phyloP scores from a whole-genome alignment of 164 flowering plant species.

The Warburgia ugandensis region DNA sequence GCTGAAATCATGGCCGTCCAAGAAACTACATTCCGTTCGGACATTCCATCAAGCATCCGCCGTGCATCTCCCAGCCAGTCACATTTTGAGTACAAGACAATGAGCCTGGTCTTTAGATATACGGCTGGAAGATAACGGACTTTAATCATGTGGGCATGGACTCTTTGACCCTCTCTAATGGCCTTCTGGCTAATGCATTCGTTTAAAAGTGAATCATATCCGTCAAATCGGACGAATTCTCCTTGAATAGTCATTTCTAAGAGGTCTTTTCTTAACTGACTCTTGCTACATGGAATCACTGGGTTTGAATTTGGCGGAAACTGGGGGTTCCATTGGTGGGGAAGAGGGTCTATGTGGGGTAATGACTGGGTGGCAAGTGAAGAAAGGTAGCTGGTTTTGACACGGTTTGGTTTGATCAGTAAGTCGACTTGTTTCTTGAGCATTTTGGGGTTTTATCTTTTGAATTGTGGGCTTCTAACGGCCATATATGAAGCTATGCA shows the following conservation, averaged over 20 bases:
- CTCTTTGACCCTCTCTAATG: conserved; percentile 21
- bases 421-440: no score
- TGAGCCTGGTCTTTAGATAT: conserved; percentile 21
- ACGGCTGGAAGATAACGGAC: conserved; percentile 17
- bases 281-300: conserved; percentile 9
- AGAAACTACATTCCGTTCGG: conserved; percentile 21
- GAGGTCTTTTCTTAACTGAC: conserved; percentile 15
- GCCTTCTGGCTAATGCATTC: conserved; percentile 17
- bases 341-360: conserved; percentile 3
- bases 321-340: conserved; percentile 8
- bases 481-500: no score
- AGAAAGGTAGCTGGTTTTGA: conserved; percentile 6
- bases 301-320: conserved; percentile 13
- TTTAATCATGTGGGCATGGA: conserved; percentile 28
- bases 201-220: conserved; percentile 23
- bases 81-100: conserved; percentile 19
- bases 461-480: no score
- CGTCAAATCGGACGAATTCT: conserved; percentile 14
- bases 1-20: conserved; percentile 26
- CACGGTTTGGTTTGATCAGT: no score
- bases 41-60: conserved; percentile 24
- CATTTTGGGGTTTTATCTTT: no score
- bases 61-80: conserved; percentile 18
- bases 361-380: neutral
- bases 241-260: conserved; percentile 15